A percentile compares a stretch with the other conserved stretches of the same genome.
Conservation (phyloP, 2,329 filamentous ascomycete species). For the Paraphoma chrysanthemicola region DNA sequence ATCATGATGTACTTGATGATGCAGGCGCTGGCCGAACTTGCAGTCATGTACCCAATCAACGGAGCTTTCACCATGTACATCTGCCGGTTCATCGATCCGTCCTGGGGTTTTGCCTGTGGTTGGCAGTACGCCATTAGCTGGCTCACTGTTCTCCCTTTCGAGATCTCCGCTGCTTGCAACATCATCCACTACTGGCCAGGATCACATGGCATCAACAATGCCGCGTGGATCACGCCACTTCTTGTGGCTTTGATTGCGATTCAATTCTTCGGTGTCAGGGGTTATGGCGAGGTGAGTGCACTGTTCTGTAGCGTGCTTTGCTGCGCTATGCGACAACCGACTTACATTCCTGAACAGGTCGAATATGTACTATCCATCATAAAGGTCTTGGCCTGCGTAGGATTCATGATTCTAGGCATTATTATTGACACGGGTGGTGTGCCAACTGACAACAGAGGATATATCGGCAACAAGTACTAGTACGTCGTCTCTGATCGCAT, state of each 20-base stretch:
- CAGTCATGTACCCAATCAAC: conserved; percentile 87
- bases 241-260: conserved; percentile 77
- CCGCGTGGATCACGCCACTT: conserved; percentile 73
- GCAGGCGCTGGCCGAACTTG: conserved; percentile 89
- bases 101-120: conserved; percentile 94
- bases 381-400: conserved; percentile 85
- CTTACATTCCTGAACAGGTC: conserved; percentile 49
- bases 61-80: conserved; percentile 93
- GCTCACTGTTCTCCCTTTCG: conserved; percentile 81
- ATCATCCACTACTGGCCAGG: conserved; percentile 82
- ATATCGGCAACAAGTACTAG: conserved; percentile 84
- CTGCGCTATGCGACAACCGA: too few species aligned
- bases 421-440: conserved; percentile 81
- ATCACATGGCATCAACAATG: conserved; percentile 53
- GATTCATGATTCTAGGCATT: conserved; percentile 87
- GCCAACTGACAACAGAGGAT: conserved; percentile 59
- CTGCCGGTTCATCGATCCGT: conserved; percentile 91
- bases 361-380: conserved; percentile 87
- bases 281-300: conserved; percentile 71
- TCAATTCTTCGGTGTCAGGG: conserved; percentile 81
- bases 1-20: conserved; percentile 91
- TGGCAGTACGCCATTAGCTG: conserved; percentile 94
- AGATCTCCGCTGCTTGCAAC: conserved; percentile 85
- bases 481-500: conserved; percentile 42
- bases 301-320: too few species aligned